Base-by-base conservation (phyloP, 495 filamentous ascomycete genomes). In the Umbilicaria muhlenbergii region DNA sequence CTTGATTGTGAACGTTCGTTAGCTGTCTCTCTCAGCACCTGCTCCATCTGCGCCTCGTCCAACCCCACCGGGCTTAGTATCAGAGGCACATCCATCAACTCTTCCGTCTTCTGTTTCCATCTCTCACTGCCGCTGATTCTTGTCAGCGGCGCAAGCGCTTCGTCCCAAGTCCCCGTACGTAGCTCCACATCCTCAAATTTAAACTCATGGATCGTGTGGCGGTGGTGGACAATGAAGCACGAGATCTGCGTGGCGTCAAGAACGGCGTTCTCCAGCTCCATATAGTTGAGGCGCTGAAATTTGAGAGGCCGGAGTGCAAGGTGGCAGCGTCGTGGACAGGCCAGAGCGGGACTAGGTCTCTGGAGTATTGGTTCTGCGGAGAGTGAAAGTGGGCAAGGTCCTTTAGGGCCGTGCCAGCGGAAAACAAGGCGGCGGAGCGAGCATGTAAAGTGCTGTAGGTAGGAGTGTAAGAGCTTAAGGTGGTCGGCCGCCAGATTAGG, bases 381-480 rank as follows among this genome's bases (percentile, higher is more conserved):
- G 4, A 86, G 66, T 4, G 74, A 75, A 8, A 84, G 53, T 0
- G 83, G 84, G 40, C 71, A 81, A 0, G 74, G 76, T 0, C 80
- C 77, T 46, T 75, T 74, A 32, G 64, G 61, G 28, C 82, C 81
- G 39, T 73, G 64, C 82, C 84, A 88, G 24, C 69, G 71, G 55
- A 88, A 86, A 38, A 62, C 64, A 41, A 88, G 65, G 45, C 70
- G 74, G 37, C 73, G 70, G 1, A 91, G 63, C 34, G 53, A 61
- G n/a, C 62, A 50, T 1, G 78, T 69, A 53, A 86, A 80, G 45
- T 58, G 63, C 24, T 76, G 70, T 41, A 88, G 69, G 54, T 82
- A 87, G 39, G 76, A 70, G 39, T 87, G 78, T 8, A 88, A 69
- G 41, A 83, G 68, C 54, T 83, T 86, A 33, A 85, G 68, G 53